A percentile compares a stretch with the other conserved stretches of the same genome.
These are phyloP conservation scores for Podospora conica DNA, from an alignment of 495 filamentous ascomycete species.

Conservation along the genomic window DNA sequence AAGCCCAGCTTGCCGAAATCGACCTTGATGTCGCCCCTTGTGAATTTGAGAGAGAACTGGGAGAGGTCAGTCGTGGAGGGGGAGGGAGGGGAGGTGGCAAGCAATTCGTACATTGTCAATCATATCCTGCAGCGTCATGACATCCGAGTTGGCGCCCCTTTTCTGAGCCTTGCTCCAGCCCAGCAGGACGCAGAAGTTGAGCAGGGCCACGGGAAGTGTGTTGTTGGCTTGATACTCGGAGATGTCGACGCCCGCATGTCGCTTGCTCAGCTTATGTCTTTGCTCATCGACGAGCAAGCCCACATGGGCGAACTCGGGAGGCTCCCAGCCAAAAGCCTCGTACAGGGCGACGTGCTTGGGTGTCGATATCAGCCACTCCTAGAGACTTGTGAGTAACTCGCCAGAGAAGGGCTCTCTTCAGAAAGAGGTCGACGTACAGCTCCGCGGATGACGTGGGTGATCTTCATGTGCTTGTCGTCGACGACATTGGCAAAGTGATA, in stretches of 20 bases:
- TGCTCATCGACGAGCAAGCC: constrained; percentile 71
- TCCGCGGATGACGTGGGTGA: constrained; percentile 91
- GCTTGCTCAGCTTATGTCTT: constrained; percentile 84
- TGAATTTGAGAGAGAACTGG: constrained; percentile 77
- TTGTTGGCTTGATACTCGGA: constrained; percentile 59
- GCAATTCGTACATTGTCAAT: constrained; percentile 52
- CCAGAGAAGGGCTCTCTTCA: not conserved
- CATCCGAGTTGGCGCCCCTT: constrained; percentile 42
- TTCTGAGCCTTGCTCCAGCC: constrained; percentile 62
- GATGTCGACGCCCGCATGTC: constrained; percentile 66
- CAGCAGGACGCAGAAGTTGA: constrained; percentile 78
- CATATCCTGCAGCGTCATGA: constrained; percentile 65
- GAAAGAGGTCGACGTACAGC: constrained; percentile 47
- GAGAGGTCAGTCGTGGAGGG: not conserved
- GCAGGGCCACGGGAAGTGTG: constrained; percentile 65
- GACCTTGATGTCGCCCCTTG: constrained; percentile 81
- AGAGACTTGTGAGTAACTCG: not conserved
- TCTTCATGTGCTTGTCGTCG: constrained; percentile 89
- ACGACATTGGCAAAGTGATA: constrained; percentile 97
- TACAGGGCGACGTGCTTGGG: constrained; percentile 85
- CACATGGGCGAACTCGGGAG: constrained; percentile 80
- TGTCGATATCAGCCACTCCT: constrained; percentile 93
- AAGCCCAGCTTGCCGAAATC: constrained; percentile 73
- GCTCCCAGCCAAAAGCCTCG: constrained; percentile 80
- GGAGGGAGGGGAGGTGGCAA: not conserved